Percentiles rank a stretch among this genome's conserved stretches.
These are phyloP conservation scores for Aspergillus amoenus DNA, from an alignment of 2,329 filamentous ascomycete species.

Conservation along the genomic window DNA sequence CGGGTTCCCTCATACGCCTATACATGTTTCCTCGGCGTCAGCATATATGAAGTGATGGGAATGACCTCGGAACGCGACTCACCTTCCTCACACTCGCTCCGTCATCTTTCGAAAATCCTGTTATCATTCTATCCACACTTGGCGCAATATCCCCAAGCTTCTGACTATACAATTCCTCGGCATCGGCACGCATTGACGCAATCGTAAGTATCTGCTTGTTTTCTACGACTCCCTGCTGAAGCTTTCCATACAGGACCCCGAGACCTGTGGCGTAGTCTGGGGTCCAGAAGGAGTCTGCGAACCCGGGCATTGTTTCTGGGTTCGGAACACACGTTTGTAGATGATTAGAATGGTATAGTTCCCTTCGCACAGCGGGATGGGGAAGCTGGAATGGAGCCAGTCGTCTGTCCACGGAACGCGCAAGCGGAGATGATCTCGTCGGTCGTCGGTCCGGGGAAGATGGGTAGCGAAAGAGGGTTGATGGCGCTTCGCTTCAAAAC, in stretches of 20 bases:
- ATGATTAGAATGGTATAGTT: neutral
- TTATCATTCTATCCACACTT: slow-evolving; percentile 72
- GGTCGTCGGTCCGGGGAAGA: slow-evolving; percentile 1
- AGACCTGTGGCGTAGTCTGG: slow-evolving; percentile 95
- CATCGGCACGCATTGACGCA: slow-evolving; percentile 90
- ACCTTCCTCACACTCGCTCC: slow-evolving; percentile 96
- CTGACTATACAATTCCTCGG: slow-evolving; percentile 84
- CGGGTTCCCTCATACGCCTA: slow-evolving; percentile 94
- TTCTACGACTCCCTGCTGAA: slow-evolving; percentile 93
- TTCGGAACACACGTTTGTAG: neutral
- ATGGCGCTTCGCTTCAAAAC: neutral
- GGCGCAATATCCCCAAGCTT: slow-evolving; percentile 79
- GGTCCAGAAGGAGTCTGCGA: slow-evolving; percentile 97
- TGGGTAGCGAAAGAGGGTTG: neutral
- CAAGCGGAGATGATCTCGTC: neutral
- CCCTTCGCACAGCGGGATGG: neutral
- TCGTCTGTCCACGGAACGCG: slow-evolving; percentile 1
- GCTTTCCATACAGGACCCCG: slow-evolving; percentile 91
- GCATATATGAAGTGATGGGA: neutral
- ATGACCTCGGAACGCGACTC: slow-evolving; percentile 23
- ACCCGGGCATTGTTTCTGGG: slow-evolving; percentile 71
- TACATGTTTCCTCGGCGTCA: slow-evolving; percentile 5
- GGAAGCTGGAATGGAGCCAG: neutral
- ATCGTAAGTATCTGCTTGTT: slow-evolving; percentile 92
- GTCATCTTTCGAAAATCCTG: slow-evolving; percentile 87